Evolutionary conservation across 1,284 basidiomycete genomes (phyloP).

Genomic region (Trichosporon sp.): DNA sequence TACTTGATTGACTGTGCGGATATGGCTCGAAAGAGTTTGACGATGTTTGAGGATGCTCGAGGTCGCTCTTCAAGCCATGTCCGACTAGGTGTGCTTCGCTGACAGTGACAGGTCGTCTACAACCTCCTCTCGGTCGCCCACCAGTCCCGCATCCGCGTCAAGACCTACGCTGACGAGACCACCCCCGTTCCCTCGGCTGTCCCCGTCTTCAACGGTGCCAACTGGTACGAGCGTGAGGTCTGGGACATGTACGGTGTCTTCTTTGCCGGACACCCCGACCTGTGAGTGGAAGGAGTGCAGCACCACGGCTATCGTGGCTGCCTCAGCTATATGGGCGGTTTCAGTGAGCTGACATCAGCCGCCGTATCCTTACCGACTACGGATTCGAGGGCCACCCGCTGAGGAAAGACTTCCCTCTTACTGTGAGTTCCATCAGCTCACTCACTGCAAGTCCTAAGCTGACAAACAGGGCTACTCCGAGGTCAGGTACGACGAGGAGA

Average conservation of each 20-base stretch:
- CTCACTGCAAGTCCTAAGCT: background rate
- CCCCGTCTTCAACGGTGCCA: conserved; percentile 79
- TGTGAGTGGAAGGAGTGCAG: conserved; percentile 56
- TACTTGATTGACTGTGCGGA: background rate
- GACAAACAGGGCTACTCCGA: conserved; percentile 81
- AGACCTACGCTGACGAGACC: conserved; percentile 96
- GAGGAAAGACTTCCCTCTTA: conserved; percentile 96
- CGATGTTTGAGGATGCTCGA: background rate
- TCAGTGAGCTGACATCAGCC: conserved; percentile 51
- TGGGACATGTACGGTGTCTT: conserved; percentile 99
- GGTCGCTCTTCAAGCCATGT: too few relatives aligned
- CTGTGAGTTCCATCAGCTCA: conserved; percentile 53
- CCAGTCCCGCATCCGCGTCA: conserved; percentile 78
- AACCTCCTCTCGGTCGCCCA: conserved; percentile 79
- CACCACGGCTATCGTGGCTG: background rate
- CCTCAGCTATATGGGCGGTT: background rate
- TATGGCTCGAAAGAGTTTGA: background rate
- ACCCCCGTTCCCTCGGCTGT: conserved; percentile 83
- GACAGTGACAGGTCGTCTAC: conserved; percentile 66
- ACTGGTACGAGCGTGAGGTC: conserved; percentile 96
- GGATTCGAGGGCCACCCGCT: conserved; percentile 98
- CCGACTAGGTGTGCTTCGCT: too few relatives aligned
- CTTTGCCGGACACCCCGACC: conserved; percentile 92
- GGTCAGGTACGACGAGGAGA: conserved; percentile 95
- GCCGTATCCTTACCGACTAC: conserved; percentile 97